A percentile compares a stretch with the other conserved stretches of the same genome.
These are phyloP conservation scores for Cucumis melo DNA, from an alignment of 306 rosid species.

Conservation along the genomic window DNA sequence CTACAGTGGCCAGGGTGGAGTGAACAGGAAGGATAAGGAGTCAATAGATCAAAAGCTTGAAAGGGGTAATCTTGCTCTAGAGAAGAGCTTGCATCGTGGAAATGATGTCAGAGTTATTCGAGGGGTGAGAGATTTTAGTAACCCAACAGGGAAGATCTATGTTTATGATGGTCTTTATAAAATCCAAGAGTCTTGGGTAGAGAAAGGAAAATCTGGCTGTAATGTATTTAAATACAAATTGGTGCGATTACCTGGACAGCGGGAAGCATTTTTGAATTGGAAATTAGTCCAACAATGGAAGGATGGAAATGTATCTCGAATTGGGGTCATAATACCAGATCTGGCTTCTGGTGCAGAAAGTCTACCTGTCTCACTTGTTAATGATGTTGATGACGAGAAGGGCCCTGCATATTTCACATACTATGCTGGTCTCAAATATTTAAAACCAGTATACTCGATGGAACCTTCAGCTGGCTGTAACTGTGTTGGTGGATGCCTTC, in stretches of 20 bases:
- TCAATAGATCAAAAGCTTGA: constrained; percentile 84
- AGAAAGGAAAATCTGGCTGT: constrained; percentile 64
- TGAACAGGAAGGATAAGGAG: constrained; percentile 41
- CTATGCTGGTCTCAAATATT: constrained; percentile 42
- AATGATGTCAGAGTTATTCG: constrained; percentile 77
- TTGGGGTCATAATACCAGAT: constrained; percentile 73
- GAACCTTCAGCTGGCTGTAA: constrained; percentile 51
- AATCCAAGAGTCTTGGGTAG: constrained; percentile 75
- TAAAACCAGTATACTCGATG: constrained; percentile 26
- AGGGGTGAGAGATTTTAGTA: constrained; percentile 45
- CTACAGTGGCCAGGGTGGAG: constrained; percentile 94
- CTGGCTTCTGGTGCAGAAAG: constrained; percentile 83
- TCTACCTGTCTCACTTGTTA: constrained; percentile 77
- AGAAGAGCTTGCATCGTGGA: constrained; percentile 60
- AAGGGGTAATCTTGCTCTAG: constrained; percentile 94
- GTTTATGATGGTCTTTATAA: constrained; percentile 88
- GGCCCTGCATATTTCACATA: constrained; percentile 90
- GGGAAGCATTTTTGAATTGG: constrained; percentile 52
- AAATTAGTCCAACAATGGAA: constrained; percentile 74
- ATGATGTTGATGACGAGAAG: constrained; percentile 84
- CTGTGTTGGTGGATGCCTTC: constrained; percentile 67
- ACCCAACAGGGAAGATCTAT: constrained; percentile 63
- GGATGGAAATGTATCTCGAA: constrained; percentile 38
- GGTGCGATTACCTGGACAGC: constrained; percentile 53
- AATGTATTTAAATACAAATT: constrained; percentile 71